These are phyloP conservation scores for Penicillium salamii DNA, from an alignment of 495 filamentous ascomycete species.

Conservation along the genomic window DNA sequence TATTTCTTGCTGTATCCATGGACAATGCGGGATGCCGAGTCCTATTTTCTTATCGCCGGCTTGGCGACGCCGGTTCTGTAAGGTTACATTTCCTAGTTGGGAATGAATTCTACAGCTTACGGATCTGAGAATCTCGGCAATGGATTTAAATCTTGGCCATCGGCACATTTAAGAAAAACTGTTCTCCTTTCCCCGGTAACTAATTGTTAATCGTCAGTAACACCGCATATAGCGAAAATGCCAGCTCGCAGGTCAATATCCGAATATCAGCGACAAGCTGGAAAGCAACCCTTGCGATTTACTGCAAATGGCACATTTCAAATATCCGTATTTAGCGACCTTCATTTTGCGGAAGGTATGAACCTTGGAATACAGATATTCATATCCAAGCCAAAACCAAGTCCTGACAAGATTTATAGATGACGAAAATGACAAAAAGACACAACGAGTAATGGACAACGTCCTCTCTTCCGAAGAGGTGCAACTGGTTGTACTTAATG, in stretches of 20 bases:
- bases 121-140: not conserved
- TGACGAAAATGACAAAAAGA: constrained; percentile 57
- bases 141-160: not conserved
- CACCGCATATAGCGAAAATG: not conserved
- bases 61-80: not conserved
- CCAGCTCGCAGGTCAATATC: not conserved
- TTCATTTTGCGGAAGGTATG: constrained; percentile 65
- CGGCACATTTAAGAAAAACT: not conserved
- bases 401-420: constrained; percentile 29
- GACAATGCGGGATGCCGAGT: not conserved
- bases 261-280: not conserved
- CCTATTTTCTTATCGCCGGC: not conserved
- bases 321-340: constrained; percentile 61
- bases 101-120: not conserved
- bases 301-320: constrained; percentile 35
- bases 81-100: not conserved
- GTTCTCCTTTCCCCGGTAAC: not conserved
- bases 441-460: constrained; percentile 53
- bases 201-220: not conserved
- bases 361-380: not conserved
- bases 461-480: constrained; percentile 53
- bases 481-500: constrained; percentile 65
- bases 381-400: not conserved
- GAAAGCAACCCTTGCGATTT: constrained; percentile 15
- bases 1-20: not conserved